Base-by-base conservation (phyloP, 805 yeast genomes). In the Pichia membranifaciens region DNA sequence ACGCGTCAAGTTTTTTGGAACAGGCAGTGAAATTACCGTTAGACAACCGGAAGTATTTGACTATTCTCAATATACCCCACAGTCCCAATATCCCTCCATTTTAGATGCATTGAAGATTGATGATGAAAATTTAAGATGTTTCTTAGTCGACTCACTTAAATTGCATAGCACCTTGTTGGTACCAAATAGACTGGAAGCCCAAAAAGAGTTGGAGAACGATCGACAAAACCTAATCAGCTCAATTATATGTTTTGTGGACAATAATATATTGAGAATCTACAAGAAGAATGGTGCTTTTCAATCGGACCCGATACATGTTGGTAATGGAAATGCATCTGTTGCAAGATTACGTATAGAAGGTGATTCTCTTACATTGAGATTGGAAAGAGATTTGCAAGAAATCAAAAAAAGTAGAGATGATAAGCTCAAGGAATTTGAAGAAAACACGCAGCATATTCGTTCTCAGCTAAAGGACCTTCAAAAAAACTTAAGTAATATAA, bases 141-240 rank as follows among this genome's bases (percentile, higher is more conserved):
- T 83, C 2, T 61, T 89, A 40, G 81, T 89, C 43, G 96, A 87
- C 63, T 53, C 72, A 3, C 71, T 72, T 36, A 70, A 66, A 38
- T 73, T 86, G 40, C 95, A 90, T 57, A 70, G 74, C 10, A 66
- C 75, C 0, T 66, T 84, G 0, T 60, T 89, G 35, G 69, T 79
- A 16, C 71, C 73, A 1, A 69, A 78, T 44, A 70, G 80, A 52
- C 54, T 60, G 2, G 73, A 71, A 13, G 91, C 86, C 0, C 79
- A 77, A 53, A 47, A 51, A 0, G 61, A 71, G 16, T 59, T 81
- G 45, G 45, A 55, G n/a, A 49, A 53, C 5, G 60, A 65, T 9
- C 66, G 69, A 0, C 49, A 50, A 15, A 54, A 55, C 38, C 47
- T 48, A 28, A 62, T 64, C 13, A 40, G 51, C 10, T 51, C 62